Evolutionary conservation across 2,329 filamentous ascomycete genomes (phyloP).

Genomic region (Apiospora malaysiana): DNA sequence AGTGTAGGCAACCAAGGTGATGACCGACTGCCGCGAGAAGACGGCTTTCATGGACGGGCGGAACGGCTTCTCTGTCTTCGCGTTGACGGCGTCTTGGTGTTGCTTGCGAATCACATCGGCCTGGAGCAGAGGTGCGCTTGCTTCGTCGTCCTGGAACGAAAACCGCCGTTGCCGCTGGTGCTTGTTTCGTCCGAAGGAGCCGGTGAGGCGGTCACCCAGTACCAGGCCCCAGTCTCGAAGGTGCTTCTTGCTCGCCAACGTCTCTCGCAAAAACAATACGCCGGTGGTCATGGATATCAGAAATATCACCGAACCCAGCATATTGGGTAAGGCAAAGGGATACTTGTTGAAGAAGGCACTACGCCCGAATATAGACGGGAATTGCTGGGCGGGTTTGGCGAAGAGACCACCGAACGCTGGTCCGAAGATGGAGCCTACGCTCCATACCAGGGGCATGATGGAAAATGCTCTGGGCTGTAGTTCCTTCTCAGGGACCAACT

Average conservation of each 20-base stretch:
- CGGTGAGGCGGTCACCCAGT: conserved; percentile 70
- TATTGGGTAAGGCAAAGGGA: conserved; percentile 84
- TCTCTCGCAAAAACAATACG: conserved; percentile 84
- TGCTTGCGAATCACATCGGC: conserved; percentile 34
- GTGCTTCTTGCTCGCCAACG: conserved; percentile 73
- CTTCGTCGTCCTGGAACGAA: conserved; percentile 62
- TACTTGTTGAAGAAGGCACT: conserved; percentile 73
- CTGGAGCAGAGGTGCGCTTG: conserved; percentile 60
- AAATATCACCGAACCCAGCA: conserved; percentile 79
- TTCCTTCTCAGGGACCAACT: conserved; percentile 86
- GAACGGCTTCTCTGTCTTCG: conserved; percentile 31
- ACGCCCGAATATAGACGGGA: conserved; percentile 72
- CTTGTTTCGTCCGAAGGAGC: conserved; percentile 40
- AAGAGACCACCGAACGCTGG: conserved; percentile 88
- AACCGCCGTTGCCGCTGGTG: conserved; percentile 43
- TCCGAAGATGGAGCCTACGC: conserved; percentile 84
- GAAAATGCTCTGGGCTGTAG: conserved; percentile 89
- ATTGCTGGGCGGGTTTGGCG: conserved; percentile 78
- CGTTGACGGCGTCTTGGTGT: conserved; percentile 28
- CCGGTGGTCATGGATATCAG: conserved; percentile 76
- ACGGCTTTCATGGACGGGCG: conserved; percentile 49
- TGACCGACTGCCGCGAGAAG: conserved; percentile 73
- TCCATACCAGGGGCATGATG: conserved; percentile 92
- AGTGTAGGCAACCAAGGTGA: conserved; percentile 80
- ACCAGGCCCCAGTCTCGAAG: conserved; percentile 76